Evolutionary conservation across 2,329 filamentous ascomycete genomes (phyloP).

Genomic region (Nemania sp.): DNA sequence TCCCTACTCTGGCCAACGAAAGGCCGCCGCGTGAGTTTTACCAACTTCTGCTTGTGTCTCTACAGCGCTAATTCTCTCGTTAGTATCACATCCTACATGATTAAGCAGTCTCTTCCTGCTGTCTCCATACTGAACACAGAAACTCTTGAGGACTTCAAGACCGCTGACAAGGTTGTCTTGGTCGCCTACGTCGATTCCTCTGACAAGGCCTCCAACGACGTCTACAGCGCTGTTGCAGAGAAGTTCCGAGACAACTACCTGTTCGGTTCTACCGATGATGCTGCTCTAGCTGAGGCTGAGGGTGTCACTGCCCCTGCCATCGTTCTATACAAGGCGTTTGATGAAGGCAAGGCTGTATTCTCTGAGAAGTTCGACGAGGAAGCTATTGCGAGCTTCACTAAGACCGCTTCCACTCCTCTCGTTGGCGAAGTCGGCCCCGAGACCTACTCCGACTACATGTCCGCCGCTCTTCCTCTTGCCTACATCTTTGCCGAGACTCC

Average conservation of each 20-base stretch:
- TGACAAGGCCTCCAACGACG: constrained; percentile 85
- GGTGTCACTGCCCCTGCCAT: constrained; percentile 84
- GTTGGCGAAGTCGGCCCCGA: constrained; percentile 96
- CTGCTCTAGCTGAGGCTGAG: constrained; percentile 82
- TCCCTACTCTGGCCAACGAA: constrained; percentile 87
- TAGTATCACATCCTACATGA: constrained; percentile 84
- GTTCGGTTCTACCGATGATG: constrained; percentile 86
- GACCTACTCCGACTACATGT: constrained; percentile 95
- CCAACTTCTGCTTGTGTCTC: not conserved
- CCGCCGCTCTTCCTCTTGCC: constrained; percentile 84
- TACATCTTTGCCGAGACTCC: constrained; percentile 95
- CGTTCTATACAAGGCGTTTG: constrained; percentile 96
- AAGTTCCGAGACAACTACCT: constrained; percentile 86
- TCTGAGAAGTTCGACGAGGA: constrained; percentile 80
- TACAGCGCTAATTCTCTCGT: constrained; percentile 23
- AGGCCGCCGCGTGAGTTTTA: constrained; percentile 70
- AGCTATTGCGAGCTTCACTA: constrained; percentile 79
- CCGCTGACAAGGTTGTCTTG: constrained; percentile 92
- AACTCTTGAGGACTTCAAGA: constrained; percentile 94
- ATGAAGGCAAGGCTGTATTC: constrained; percentile 91
- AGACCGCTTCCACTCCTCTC: constrained; percentile 82
- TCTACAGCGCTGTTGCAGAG: constrained; percentile 74
- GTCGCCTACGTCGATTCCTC: constrained; percentile 82
- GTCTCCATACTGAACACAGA: constrained; percentile 83
- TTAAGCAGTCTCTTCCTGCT: constrained; percentile 93